Conservation (phyloP, 257 asterid species). For the Buddleja alternifolia region DNA sequence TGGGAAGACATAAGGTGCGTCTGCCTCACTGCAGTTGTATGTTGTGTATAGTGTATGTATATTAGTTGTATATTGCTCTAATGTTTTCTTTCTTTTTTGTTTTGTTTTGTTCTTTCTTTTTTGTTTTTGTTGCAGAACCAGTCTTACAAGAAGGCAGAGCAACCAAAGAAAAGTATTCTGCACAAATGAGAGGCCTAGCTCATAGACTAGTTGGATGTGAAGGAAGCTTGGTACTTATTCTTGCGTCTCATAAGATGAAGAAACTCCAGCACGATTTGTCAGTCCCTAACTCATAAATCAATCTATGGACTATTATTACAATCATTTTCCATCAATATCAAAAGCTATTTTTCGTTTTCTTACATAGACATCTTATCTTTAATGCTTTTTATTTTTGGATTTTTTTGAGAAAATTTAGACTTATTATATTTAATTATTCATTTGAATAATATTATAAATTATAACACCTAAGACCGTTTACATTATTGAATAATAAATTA, state of each 20-base stretch:
- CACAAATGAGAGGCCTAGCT: conserved; percentile 54
- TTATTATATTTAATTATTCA: too few species aligned
- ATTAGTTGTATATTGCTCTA: background rate
- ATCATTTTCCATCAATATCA: background rate
- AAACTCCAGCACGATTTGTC: background rate
- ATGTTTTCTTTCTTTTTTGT: background rate
- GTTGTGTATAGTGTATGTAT: background rate
- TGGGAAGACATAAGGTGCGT: conserved; percentile 73
- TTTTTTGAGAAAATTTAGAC: too few species aligned
- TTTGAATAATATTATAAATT: too few species aligned
- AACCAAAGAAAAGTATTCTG: conserved; percentile 57
- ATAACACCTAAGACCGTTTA: too few species aligned
- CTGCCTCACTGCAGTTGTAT: background rate
- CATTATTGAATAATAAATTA: too few species aligned
- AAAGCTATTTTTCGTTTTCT: too few species aligned
- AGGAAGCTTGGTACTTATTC: background rate
- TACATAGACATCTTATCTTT: too few species aligned
- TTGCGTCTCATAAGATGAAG: background rate
- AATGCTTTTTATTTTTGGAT: too few species aligned
- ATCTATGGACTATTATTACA: background rate
- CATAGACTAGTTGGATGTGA: background rate
- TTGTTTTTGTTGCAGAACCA: conserved; percentile 52
- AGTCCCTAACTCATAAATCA: too few species aligned
- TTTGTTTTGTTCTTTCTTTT: background rate
- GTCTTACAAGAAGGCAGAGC: conserved; percentile 63